Evolutionary conservation across 306 rosid species (phyloP).

Genomic region (Inga laurina): DNA sequence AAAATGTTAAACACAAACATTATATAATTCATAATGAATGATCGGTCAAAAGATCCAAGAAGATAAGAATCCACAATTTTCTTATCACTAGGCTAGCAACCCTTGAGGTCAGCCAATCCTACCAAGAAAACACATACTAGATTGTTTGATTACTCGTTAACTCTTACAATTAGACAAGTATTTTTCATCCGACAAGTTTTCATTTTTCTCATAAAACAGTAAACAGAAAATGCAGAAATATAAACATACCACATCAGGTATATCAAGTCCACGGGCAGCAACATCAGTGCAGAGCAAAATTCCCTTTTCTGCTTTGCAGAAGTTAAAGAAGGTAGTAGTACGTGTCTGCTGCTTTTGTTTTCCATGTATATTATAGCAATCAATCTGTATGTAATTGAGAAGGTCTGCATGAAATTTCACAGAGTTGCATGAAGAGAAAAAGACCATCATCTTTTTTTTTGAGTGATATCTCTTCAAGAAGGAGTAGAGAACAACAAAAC

Average conservation of each 20-base stretch:
- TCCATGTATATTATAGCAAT: conserved; percentile 87
- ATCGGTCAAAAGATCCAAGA: not conserved
- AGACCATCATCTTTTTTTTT: conserved; percentile 94
- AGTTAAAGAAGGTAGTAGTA: conserved; percentile 73
- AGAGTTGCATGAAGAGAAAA: conserved; percentile 95
- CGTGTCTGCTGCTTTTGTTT: conserved; percentile 90
- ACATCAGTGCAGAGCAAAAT: conserved; percentile 97
- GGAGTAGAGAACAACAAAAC: conserved; percentile 81
- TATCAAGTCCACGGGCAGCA: conserved; percentile 96
- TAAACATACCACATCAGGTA: conserved; percentile 73
- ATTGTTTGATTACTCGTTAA: conserved; percentile 1
- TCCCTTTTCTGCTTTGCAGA: conserved; percentile 86
- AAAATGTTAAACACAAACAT: conserved; percentile 18
- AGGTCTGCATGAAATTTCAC: conserved; percentile 90
- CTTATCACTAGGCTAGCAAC: not conserved
- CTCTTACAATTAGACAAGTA: not conserved
- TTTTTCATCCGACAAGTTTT: not conserved
- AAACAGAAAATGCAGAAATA: conserved; percentile 9
- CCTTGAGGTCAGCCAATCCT: not conserved
- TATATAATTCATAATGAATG: not conserved
- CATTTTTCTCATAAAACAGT: not conserved
- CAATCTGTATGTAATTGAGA: conserved; percentile 67
- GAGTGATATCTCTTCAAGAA: conserved; percentile 74
- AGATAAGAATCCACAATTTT: not conserved
- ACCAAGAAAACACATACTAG: not conserved